These are phyloP conservation scores for Orobanche coerulescens DNA, from an alignment of 257 asterid genomes.

Conservation along the genomic window DNA sequence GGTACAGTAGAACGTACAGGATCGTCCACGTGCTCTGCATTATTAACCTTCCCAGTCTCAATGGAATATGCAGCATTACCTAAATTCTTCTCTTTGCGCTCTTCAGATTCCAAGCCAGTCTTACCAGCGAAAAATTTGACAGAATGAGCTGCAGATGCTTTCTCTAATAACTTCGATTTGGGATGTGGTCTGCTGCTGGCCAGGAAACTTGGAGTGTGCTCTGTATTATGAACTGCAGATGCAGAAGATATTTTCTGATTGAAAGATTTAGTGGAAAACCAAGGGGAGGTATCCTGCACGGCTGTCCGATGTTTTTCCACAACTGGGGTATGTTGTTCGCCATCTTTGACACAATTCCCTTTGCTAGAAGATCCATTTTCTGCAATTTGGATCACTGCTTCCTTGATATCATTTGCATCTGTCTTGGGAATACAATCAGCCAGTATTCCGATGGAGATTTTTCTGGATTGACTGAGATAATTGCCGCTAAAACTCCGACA, in stretches of 20 bases:
- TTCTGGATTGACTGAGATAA: slow-evolving; percentile 62
- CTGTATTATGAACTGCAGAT: slow-evolving; percentile 32
- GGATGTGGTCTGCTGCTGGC: slow-evolving; percentile 23
- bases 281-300: slow-evolving; percentile 43
- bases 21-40: slow-evolving; percentile 31
- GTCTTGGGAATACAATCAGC: slow-evolving; percentile 41
- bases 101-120: slow-evolving; percentile 27
- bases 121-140: slow-evolving; percentile 29
- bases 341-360: slow-evolving; percentile 26
- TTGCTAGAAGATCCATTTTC: slow-evolving; percentile 30
- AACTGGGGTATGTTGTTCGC: slow-evolving; percentile 27
- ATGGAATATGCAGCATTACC: slow-evolving; percentile 15
- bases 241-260: slow-evolving; percentile 32
- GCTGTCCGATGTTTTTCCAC: slow-evolving; percentile 31
- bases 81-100: slow-evolving; percentile 21
- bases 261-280: slow-evolving; percentile 52
- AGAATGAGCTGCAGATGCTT: slow-evolving; percentile 38
- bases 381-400: slow-evolving; percentile 24
- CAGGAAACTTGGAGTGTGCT: slow-evolving; percentile 31
- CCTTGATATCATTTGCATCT: slow-evolving; percentile 28
- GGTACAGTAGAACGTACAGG: slow-evolving; percentile 28
- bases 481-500: slow-evolving; percentile 48
- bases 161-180: slow-evolving; percentile 33
- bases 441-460: slow-evolving; percentile 74
- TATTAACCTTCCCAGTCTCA: slow-evolving; percentile 29